Conservation (phyloP, 495 filamentous ascomycete genomes). For the Xylaria acuta region DNA sequence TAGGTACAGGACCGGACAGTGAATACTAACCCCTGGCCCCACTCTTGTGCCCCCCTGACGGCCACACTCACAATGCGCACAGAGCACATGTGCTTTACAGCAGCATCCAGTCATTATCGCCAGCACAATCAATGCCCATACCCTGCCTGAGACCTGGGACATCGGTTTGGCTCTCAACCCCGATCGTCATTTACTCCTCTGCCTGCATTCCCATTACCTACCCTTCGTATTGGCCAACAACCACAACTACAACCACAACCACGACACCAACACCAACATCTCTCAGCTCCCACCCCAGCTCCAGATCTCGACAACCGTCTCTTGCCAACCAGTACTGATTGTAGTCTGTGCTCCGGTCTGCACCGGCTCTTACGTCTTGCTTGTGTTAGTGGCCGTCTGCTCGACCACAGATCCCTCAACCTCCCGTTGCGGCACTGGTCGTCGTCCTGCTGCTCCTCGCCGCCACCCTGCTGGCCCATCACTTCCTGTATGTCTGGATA, state of each 20-base stretch:
- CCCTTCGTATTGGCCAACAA: slow-evolving; percentile 2
- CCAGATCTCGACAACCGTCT: background rate
- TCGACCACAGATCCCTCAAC: background rate
- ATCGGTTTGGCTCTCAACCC: slow-evolving; percentile 6
- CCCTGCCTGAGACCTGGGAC: background rate
- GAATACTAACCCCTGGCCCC: slow-evolving; percentile 16
- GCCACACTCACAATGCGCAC: slow-evolving; percentile 19
- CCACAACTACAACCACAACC: background rate
- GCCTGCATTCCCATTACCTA: background rate
- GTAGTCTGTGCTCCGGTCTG: background rate
- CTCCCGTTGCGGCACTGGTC: background rate
- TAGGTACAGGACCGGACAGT: background rate
- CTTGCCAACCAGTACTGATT: background rate
- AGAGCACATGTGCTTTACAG: slow-evolving; percentile 26
- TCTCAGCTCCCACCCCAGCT: background rate
- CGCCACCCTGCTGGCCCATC: slow-evolving; percentile 14
- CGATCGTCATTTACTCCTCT: background rate
- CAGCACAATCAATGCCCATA: slow-evolving; percentile 13
- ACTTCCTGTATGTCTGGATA: slow-evolving; percentile 26
- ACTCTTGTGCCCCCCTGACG: slow-evolving; percentile 9
- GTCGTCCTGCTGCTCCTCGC: slow-evolving; percentile 13
- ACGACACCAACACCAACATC: background rate
- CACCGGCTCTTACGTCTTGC: slow-evolving; percentile 17
- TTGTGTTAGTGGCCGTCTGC: background rate
- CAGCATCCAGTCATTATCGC: slow-evolving; percentile 23